phyloP scores from a whole-genome alignment of 768 basidiomycete genomes.

The Neoboletus subvelutipes region DNA sequence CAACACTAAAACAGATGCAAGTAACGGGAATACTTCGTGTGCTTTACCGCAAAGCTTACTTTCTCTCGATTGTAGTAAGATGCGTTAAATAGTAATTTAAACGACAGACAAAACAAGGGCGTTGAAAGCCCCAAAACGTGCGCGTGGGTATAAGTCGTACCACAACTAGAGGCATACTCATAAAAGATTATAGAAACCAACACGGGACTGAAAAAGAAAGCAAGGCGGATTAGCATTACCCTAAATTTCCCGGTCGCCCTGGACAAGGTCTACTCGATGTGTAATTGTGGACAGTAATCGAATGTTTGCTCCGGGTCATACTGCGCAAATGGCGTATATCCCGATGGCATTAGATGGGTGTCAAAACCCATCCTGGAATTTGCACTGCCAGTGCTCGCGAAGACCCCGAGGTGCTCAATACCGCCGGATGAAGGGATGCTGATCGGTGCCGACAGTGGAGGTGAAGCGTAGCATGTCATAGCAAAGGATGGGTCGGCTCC shows the following conservation, averaged over 20 bases:
- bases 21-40: background rate
- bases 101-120: background rate
- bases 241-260: background rate
- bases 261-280: constrained; percentile 21
- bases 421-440: constrained; percentile 36
- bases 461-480: constrained; percentile 24
- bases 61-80: constrained; percentile 3
- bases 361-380: constrained; percentile 27
- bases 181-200: constrained; percentile 4
- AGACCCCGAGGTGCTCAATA: constrained; percentile 46
- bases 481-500: constrained; percentile 20
- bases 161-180: constrained; percentile 16
- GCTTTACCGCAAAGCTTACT: constrained; percentile 11
- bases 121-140: background rate
- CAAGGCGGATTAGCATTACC: background rate
- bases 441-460: constrained; percentile 41
- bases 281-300: constrained; percentile 30
- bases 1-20: constrained; percentile 17
- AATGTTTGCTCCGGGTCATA: constrained; percentile 27
- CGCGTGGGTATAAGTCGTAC: constrained; percentile 18
- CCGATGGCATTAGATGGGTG: constrained; percentile 20
- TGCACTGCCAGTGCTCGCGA: constrained; percentile 52
- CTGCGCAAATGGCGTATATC: constrained; percentile 33
- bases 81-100: constrained; percentile 3
- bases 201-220: background rate